Evolutionary conservation across 371 early-diverging fungal genomes (phyloP).

Genomic region (Lichtheimia ornata): DNA sequence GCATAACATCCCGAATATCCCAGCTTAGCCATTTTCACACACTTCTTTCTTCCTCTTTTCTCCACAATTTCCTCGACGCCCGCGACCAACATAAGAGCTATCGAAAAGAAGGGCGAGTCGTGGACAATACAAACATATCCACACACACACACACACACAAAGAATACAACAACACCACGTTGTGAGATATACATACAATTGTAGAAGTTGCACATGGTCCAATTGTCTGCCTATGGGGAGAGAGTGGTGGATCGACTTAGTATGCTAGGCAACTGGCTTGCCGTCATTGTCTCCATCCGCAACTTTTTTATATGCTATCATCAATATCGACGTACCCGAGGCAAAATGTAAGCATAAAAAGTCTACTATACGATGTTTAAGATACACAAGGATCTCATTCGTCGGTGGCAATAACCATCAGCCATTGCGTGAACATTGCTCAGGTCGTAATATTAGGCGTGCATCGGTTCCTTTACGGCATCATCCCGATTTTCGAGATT

Average conservation of each 20-base stretch:
- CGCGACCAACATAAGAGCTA: no score
- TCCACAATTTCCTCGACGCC: no score
- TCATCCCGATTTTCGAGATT: conserved; percentile 49
- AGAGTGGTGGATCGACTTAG: conserved; percentile 41
- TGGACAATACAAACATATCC: no score
- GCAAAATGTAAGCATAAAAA: conserved; percentile 33
- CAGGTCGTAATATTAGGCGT: conserved; percentile 42
- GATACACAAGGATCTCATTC: neutral
- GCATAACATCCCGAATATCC: no score
- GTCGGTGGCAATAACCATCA: conserved; percentile 6
- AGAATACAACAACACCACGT: no score
- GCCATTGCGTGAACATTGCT: conserved; percentile 42
- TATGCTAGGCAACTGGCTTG: conserved; percentile 49
- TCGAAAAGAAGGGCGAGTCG: no score
- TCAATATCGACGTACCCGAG: conserved; percentile 38
- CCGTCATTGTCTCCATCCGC: conserved; percentile 35
- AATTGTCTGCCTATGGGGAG: conserved; percentile 34
- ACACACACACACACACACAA: no score
- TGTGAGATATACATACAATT: no score
- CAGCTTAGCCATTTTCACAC: no score
- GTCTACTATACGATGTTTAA: neutral
- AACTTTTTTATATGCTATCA: conserved; percentile 35
- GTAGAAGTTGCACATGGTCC: conserved; percentile 20
- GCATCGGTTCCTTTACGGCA: conserved; percentile 42
- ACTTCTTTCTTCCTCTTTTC: no score